Base-by-base conservation (phyloP, 2,329 filamentous ascomycete species). In the Phyllosticta citribraziliensis region DNA sequence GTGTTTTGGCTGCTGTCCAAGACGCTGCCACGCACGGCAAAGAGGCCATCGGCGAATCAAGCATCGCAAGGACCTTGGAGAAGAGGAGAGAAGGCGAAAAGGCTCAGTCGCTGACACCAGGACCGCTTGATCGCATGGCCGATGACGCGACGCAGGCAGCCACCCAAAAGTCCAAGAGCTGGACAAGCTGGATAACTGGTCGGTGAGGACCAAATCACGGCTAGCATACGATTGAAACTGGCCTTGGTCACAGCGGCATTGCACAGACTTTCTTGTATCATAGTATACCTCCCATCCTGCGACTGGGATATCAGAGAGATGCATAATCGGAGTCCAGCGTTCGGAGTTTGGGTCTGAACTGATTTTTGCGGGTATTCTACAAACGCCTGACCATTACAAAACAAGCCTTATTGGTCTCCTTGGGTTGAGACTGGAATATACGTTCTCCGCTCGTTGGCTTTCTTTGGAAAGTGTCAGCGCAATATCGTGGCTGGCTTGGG, bases 351-450 rank as follows among this genome's bases (percentile, higher is more conserved):
- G 40, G 53, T 55, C 51, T 61, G 55, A 62, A 57, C 50, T 61
- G 54, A 19, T 57, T 55, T 62, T 40, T 30, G 22, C 54, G 60
- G 60, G 60, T 62, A 62, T 58, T 53, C 54, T 51, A 62, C 57
- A 51, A 52, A 52, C 56, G 55, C 35, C 54, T 50, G 4, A 4
- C n/a, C 9, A 8, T 30, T 10, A 30, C 2, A 30, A 30, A 14
- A 5, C 33, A 40, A 55, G 9, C 50, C 33, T 68, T 56, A 72
- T 61, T 68, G 67, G 57, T 71, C 67, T 6, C 65, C 68, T 50
- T 72, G 70, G 4, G 65, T 75, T 19, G 77, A 73, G 51, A 83
- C 75, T 9, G 80, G 79, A 22, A 81, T 78, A 67, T 82, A 83
- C n/a, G 71, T 75, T 62, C 76, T 75, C 64, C 79, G 73, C 67